These are phyloP conservation scores for Populus nigra DNA, from an alignment of 345 rosid species.

Conservation along the genomic window DNA sequence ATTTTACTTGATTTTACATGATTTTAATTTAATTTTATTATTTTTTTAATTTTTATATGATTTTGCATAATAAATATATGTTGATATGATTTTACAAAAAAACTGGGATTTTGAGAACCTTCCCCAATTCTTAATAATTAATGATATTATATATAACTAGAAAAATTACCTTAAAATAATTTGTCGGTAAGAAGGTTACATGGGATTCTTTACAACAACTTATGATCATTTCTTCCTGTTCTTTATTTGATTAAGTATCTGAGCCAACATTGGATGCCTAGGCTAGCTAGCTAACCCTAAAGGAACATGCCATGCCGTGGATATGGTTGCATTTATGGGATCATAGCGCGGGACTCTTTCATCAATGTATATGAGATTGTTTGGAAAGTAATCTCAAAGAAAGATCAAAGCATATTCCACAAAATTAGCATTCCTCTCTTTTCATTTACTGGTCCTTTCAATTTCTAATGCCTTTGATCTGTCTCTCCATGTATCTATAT, in stretches of 20 bases:
- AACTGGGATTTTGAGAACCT: too few species aligned
- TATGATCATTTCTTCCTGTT: not conserved
- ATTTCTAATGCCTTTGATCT: not conserved
- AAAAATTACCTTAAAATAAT: not conserved
- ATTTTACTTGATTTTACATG: too few species aligned
- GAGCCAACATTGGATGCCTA: not conserved
- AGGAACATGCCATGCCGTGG: not conserved
- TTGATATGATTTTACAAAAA: too few species aligned
- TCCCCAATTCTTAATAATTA: not conserved
- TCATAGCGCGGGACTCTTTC: too few species aligned
- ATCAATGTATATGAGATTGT: too few species aligned
- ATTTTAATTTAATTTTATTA: too few species aligned
- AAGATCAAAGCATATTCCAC: not conserved
- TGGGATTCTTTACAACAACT: not conserved
- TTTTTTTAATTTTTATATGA: too few species aligned
- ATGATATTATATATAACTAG: not conserved
- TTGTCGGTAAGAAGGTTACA: not conserved
- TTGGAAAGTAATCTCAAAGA: too few species aligned
- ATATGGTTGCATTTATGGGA: too few species aligned
- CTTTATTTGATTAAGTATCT: not conserved
- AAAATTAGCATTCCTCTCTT: not conserved
- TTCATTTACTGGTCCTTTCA: not conserved
- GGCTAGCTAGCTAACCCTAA: not conserved
- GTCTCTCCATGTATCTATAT: too few species aligned
- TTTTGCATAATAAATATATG: too few species aligned